Evolutionary conservation across 2,329 filamentous ascomycete genomes (phyloP), one percentile per base, ranked within the genome.

Genomic region (Fusarium anguioides): DNA sequence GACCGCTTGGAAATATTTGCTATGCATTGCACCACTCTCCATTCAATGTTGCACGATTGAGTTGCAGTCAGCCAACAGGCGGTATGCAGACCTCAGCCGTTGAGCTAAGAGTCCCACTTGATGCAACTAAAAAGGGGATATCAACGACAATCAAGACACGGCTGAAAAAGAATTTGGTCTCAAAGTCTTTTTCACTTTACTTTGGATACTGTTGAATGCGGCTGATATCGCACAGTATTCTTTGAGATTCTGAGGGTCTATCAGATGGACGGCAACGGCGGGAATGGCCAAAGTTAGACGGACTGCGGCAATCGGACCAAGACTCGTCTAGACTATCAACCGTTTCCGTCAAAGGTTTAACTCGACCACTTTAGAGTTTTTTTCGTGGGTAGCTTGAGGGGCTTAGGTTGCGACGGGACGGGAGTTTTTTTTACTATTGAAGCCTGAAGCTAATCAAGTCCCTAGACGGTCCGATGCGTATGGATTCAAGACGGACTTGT

Each of bases 81-180:
- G 69, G 59, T 72, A 65, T 67, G 59, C 57, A 64, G 48, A 45
- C 56, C 44, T 57, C 51, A 63, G 69, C 48, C 60, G 50, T 66
- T 50, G 44, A 45, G 46, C 48, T 17, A 35, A 33, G 10, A 47
- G 51, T 53, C 57, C 66, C 68, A 65, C 65, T 62, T 49, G 45
- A 37, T 42, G 56, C 69, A 59, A 66, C 46, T 60, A 52, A 51
- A 68, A 36, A 33, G 23, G 27, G 31, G 45, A 52, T 14, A 27
- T 37, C 39, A 50, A 44, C 27, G 23, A 47, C 8, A 51, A 33
- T 21, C 14, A 14, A 44, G n/a, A 50, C 3, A 29, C 26, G 23
- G 8, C 9, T 15, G 21, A 9, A 18, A 4, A 23, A 21, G 24
- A 60, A 27, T 10, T 10, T 4, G 4, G 11, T 27, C 8, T 6